Percentiles rank a stretch among this genome's conserved stretches.
phyloP scores from a whole-genome alignment of 2,329 filamentous ascomycete genomes.

The Periconia sp. region DNA sequence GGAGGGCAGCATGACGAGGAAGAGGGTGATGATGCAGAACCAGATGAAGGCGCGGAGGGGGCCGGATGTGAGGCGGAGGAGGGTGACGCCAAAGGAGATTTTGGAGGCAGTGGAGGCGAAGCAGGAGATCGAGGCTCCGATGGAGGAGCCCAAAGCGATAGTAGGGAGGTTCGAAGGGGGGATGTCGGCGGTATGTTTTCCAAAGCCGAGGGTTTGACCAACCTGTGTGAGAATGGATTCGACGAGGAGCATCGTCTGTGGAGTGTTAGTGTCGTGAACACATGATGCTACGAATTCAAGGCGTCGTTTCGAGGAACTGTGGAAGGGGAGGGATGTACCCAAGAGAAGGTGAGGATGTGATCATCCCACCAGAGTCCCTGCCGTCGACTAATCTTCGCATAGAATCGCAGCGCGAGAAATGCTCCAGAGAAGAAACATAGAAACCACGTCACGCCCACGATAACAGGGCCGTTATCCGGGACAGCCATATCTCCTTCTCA shows the following conservation, averaged over 20 bases:
- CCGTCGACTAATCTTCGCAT: conserved; percentile 31
- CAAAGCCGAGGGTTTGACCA: conserved; percentile 27
- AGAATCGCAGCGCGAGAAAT: conserved; percentile 31
- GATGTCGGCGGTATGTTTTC: conserved; percentile 28
- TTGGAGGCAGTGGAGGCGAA: conserved; percentile 33
- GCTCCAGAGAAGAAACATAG: conserved; percentile 25
- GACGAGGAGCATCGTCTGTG: conserved; percentile 24
- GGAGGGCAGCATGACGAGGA: conserved; percentile 32
- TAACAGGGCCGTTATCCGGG: conserved; percentile 29
- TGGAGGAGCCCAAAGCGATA: conserved; percentile 21
- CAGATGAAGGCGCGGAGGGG: conserved; percentile 23
- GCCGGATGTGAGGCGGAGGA: conserved; percentile 28
- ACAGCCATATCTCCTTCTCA: conserved; percentile 13
- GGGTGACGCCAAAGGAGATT: conserved; percentile 36
- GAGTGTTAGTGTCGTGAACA: conserved; percentile 4
- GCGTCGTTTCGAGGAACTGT: neutral
- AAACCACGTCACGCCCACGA: conserved; percentile 33
- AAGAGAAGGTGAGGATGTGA: conserved; percentile 30
- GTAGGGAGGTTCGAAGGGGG: conserved; percentile 15
- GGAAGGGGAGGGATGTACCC: conserved; percentile 17
- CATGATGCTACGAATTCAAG: neutral
- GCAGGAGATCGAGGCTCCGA: conserved; percentile 29
- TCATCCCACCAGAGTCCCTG: conserved; percentile 39
- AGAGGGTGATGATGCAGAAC: conserved; percentile 31
- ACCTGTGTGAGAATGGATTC: conserved; percentile 27